A percentile compares a stretch with the other conserved stretches of the same genome.
These are phyloP conservation scores for Plasmodium vivax DNA, from an alignment of 169 alveolate species.

Conservation along the genomic window DNA sequence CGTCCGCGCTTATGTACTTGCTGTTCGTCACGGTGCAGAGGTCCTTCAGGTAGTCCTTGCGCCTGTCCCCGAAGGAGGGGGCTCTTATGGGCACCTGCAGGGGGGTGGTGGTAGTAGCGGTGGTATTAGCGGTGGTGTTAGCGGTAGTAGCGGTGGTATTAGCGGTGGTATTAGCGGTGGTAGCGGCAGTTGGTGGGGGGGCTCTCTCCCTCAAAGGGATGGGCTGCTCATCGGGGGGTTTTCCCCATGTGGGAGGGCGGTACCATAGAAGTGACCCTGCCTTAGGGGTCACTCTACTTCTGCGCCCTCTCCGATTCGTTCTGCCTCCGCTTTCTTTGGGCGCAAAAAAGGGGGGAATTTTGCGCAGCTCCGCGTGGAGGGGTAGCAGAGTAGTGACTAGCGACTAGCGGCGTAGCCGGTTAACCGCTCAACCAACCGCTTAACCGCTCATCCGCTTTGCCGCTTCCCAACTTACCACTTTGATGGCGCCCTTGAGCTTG, in stretches of 20 bases:
- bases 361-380: background rate
- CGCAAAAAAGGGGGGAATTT: background rate
- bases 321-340: slow-evolving; percentile 15
- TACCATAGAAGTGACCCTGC: background rate
- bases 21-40: slow-evolving; percentile 90
- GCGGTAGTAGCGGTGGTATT: too few relatives aligned
- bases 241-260: background rate
- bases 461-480: slow-evolving; percentile 76
- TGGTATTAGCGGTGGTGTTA: too few relatives aligned
- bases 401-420: background rate
- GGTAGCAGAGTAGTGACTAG: background rate
- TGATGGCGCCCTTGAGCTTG: slow-evolving; percentile 89
- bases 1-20: slow-evolving; percentile 86
- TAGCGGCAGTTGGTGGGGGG: background rate
- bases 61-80: slow-evolving; percentile 91
- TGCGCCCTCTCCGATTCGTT: background rate
- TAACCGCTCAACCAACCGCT: background rate
- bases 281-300: slow-evolving; percentile 31
- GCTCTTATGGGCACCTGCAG: slow-evolving; percentile 89
- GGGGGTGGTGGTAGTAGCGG: background rate
- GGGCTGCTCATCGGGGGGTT: background rate
- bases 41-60: slow-evolving; percentile 90
- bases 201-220: background rate
- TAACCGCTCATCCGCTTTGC: background rate
- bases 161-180: too few relatives aligned